Conservation (phyloP, 345 rosid genomes). For the Acer saccharum region DNA sequence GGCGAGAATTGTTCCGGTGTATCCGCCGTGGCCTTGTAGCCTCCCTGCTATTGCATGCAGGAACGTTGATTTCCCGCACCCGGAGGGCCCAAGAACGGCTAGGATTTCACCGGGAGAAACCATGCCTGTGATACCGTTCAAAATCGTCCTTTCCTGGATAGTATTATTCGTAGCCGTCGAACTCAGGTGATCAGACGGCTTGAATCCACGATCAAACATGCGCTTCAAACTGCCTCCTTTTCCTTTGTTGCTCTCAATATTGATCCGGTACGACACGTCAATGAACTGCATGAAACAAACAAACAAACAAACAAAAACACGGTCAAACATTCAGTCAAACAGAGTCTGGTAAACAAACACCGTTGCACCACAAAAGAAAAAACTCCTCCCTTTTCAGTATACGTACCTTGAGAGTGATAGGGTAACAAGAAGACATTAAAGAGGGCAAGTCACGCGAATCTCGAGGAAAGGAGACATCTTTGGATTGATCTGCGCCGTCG, state of each 20-base stretch:
- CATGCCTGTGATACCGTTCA: slow-evolving; percentile 72
- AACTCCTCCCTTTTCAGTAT: neutral
- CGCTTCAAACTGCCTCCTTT: slow-evolving; percentile 34
- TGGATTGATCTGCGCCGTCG: slow-evolving; percentile 41
- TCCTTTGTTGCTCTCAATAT: slow-evolving; percentile 32
- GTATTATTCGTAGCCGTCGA: slow-evolving; percentile 14
- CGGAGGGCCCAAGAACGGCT: slow-evolving; percentile 93
- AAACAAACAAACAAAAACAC: neutral
- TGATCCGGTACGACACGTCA: slow-evolving; percentile 65
- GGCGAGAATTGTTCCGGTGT: slow-evolving; percentile 68
- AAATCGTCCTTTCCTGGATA: slow-evolving; percentile 55
- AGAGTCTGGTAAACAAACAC: slow-evolving; percentile 14
- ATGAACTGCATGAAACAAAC: slow-evolving; percentile 55
- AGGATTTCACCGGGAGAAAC: slow-evolving; percentile 85
- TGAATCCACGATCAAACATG: slow-evolving; percentile 28
- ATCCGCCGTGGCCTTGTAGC: slow-evolving; percentile 46
- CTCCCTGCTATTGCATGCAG: slow-evolving; percentile 80
- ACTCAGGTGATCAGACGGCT: slow-evolving; percentile 31
- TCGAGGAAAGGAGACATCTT: slow-evolving; percentile 30
- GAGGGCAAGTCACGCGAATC: slow-evolving; percentile 49
- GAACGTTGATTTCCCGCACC: slow-evolving; percentile 93
- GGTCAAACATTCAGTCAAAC: slow-evolving; percentile 29
- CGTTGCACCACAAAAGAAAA: neutral
- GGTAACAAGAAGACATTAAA: slow-evolving; percentile 56
- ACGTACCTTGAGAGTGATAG: slow-evolving; percentile 80